Percentiles rank a stretch among this genome's conserved stretches.
Conservation (phyloP, 441 rosid genomes). For the Pelargonium myrrhifolium region DNA sequence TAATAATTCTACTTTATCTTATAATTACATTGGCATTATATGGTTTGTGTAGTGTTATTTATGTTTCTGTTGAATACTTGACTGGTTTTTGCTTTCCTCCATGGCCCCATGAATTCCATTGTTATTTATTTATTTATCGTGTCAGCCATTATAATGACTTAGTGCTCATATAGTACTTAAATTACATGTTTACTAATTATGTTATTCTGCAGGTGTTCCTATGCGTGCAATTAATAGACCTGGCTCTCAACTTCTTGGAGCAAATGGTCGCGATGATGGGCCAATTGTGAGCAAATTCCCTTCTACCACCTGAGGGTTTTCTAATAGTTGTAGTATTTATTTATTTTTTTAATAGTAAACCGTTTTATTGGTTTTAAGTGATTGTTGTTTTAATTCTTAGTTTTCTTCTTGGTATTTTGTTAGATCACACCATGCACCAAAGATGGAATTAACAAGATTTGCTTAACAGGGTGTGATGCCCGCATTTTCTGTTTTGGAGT, state of each 20-base stretch:
- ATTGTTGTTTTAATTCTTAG: background rate
- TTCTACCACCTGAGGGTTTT: conserved; percentile 12
- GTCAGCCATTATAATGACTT: background rate
- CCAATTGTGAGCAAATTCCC: conserved; percentile 60
- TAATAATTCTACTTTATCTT: background rate
- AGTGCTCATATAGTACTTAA: background rate
- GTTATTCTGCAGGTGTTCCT: conserved; percentile 39
- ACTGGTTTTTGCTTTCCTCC: background rate
- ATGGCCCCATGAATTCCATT: background rate
- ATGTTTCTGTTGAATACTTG: background rate
- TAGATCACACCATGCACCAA: conserved; percentile 64
- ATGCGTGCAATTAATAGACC: conserved; percentile 83
- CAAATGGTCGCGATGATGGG: conserved; percentile 98
- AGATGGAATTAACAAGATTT: conserved; percentile 80
- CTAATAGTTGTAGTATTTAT: too few species aligned
- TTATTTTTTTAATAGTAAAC: too few species aligned
- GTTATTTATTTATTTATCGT: background rate
- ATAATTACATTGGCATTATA: background rate
- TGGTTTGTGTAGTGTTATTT: background rate
- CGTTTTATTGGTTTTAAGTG: background rate
- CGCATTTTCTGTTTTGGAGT: conserved; percentile 89
- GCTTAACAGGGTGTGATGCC: conserved; percentile 62
- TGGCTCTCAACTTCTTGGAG: conserved; percentile 81
- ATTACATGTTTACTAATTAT: conserved; percentile 3
- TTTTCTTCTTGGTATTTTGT: conserved; percentile 19